Conservation (phyloP, 2,329 filamentous ascomycete species). For the Lasiodiplodia sp. region DNA sequence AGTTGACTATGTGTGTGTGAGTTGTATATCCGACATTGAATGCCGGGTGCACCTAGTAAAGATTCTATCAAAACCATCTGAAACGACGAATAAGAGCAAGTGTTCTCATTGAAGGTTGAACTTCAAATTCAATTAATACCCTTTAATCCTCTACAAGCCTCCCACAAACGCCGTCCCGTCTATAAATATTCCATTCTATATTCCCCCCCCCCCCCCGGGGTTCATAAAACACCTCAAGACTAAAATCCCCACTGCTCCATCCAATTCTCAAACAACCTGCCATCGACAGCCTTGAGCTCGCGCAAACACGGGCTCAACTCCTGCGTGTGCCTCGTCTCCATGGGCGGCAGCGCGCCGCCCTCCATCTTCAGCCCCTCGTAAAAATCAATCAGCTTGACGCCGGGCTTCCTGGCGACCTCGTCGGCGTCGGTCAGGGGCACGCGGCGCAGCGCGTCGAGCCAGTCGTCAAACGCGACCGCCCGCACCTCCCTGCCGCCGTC, state of each 20-base stretch:
- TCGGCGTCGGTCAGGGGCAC: conserved; percentile 24
- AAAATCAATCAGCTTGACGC: conserved; percentile 33
- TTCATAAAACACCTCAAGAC: background rate
- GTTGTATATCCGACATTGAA: too few relatives aligned
- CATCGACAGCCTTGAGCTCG: conserved; percentile 21
- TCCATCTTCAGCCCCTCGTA: conserved; percentile 30
- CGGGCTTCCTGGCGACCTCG: conserved; percentile 29
- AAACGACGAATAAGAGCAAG: too few relatives aligned
- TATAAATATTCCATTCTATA: background rate
- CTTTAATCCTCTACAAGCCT: background rate
- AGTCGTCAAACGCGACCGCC: conserved; percentile 28
- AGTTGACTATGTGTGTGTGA: too few relatives aligned
- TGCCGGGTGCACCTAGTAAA: too few relatives aligned
- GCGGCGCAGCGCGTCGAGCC: conserved; percentile 28
- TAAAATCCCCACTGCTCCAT: conserved; percentile 27
- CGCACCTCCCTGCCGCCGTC: background rate
- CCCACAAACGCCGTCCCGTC: background rate
- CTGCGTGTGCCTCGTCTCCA: conserved; percentile 14
- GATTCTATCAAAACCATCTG: too few relatives aligned
- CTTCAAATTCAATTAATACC: background rate
- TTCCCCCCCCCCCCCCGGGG: too few relatives aligned
- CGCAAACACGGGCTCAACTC: conserved; percentile 10
- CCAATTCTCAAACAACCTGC: conserved; percentile 29
- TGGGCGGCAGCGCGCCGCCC: conserved; percentile 25
- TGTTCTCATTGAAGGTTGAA: background rate